Conservation (phyloP, 345 rosid genomes). For the Aquilaria sinensis region DNA sequence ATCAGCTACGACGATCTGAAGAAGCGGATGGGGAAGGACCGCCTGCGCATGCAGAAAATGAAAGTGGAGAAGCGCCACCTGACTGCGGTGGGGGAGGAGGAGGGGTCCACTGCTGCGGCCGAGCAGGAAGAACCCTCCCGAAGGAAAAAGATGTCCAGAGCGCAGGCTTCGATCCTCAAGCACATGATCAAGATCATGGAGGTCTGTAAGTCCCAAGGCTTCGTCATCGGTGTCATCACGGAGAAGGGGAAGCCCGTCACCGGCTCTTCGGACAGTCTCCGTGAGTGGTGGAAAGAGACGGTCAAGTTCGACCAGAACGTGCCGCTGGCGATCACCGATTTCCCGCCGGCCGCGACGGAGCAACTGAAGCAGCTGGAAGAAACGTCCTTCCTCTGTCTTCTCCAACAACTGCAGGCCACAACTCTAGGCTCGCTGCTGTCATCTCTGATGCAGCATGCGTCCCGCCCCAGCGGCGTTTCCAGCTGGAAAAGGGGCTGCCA, state of each 20-base stretch:
- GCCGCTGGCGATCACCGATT: constrained; percentile 33
- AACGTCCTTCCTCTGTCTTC: constrained; percentile 37
- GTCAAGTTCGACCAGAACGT: constrained; percentile 49
- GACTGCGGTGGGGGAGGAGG: constrained; percentile 1
- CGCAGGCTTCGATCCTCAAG: constrained; percentile 64
- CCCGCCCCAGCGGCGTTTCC: constrained; percentile 62
- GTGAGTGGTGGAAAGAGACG: constrained; percentile 67
- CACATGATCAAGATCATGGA: constrained; percentile 80
- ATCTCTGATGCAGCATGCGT: constrained; percentile 60
- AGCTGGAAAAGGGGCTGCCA: constrained; percentile 47
- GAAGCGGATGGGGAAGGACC: constrained; percentile 58
- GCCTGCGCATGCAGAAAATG: constrained; percentile 38
- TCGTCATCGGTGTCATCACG: constrained; percentile 66
- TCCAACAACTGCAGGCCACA: constrained; percentile 55
- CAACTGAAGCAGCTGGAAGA: constrained; percentile 18
- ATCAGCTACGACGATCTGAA: constrained; percentile 53
- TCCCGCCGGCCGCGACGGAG: constrained; percentile 20
- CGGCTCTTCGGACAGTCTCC: constrained; percentile 61
- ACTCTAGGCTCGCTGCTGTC: constrained; percentile 66
- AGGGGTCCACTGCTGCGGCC: constrained; percentile 2
- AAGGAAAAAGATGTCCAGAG: constrained; percentile 46
- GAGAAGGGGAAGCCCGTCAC: constrained; percentile 66
- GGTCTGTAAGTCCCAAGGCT: constrained; percentile 55
- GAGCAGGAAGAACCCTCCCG: constrained; percentile 27
- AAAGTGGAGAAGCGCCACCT: constrained; percentile 13